phyloP scores from a whole-genome alignment of 2,329 filamentous ascomycete genomes.

The Camptophora hylomeconis region DNA sequence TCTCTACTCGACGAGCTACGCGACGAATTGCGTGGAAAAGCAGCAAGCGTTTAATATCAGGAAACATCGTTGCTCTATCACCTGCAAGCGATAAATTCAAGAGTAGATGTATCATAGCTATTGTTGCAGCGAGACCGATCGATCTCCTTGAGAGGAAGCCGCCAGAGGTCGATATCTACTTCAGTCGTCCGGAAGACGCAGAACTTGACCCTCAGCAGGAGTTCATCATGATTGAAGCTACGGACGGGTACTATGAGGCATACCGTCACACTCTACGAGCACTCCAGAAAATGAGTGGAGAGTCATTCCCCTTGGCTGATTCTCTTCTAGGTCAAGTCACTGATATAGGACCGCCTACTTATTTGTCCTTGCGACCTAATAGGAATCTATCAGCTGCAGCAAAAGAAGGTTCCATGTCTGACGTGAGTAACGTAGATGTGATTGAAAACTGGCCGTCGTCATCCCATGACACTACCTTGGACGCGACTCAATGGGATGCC shows the following conservation, averaged over 20 bases:
- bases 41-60: conserved; percentile 43
- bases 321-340: conserved; percentile 27
- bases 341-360: conserved; percentile 37
- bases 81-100: conserved; percentile 47
- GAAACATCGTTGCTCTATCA: conserved; percentile 42
- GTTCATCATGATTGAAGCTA: conserved; percentile 68
- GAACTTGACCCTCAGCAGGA: conserved; percentile 56
- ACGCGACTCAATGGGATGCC: conserved; percentile 58
- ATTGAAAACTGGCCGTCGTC: conserved; percentile 40
- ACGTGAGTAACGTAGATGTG: conserved; percentile 39
- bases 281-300: conserved; percentile 50
- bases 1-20: conserved; percentile 52
- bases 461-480: conserved; percentile 38
- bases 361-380: conserved; percentile 37
- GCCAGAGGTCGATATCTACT: conserved; percentile 64
- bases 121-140: conserved; percentile 57
- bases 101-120: conserved; percentile 47
- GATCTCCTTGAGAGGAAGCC: conserved; percentile 50
- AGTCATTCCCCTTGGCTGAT: conserved; percentile 37
- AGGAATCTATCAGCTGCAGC: conserved; percentile 34
- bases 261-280: conserved; percentile 59
- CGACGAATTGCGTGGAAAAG: conserved; percentile 58
- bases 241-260: conserved; percentile 64
- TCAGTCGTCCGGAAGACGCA: conserved; percentile 46
- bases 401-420: conserved; percentile 22